A percentile compares a stretch with the other conserved stretches of the same genome.
Evolutionary conservation across 129 eudicot genomes (phyloP).

Genomic region (Cynara cardunculus): DNA sequence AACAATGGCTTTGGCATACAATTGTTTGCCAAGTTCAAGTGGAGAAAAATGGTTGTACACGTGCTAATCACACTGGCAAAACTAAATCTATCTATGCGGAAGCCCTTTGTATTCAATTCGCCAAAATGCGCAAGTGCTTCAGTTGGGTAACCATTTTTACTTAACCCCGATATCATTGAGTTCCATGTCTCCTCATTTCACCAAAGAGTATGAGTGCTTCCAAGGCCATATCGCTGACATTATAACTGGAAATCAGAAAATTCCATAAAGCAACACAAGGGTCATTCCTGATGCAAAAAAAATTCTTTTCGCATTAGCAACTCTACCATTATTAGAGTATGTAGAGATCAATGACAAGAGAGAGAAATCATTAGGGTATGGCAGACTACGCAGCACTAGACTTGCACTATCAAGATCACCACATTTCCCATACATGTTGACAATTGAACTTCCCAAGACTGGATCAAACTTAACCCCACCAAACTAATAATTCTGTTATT

Average conservation of each 20-base stretch:
- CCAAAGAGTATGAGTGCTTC: constrained; percentile 47
- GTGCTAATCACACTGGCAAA: constrained; percentile 73
- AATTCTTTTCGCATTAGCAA: too few species aligned
- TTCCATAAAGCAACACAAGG: too few species aligned
- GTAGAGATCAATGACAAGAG: too few species aligned
- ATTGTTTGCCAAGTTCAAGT: constrained; percentile 73
- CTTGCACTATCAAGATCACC: constrained; percentile 74
- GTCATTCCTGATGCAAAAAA: too few species aligned
- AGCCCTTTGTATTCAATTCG: constrained; percentile 48
- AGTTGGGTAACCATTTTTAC: constrained; percentile 67
- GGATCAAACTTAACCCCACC: too few species aligned
- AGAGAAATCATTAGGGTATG: too few species aligned
- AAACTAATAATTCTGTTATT: too few species aligned
- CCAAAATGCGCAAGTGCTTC: constrained; percentile 60
- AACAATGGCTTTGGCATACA: constrained; percentile 55
- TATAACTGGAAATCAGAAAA: constrained; percentile 57
- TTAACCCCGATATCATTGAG: constrained; percentile 74
- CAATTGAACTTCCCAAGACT: too few species aligned
- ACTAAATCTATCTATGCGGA: constrained; percentile 52
- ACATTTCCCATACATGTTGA: too few species aligned
- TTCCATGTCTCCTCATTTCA: constrained; percentile 81
- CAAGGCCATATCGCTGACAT: constrained; percentile 24
- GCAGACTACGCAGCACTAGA: constrained; percentile 28
- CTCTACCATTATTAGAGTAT: too few species aligned
- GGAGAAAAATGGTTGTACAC: constrained; percentile 67